phyloP scores from a whole-genome alignment of 1,284 basidiomycete genomes.

The Leccinum huronense region DNA sequence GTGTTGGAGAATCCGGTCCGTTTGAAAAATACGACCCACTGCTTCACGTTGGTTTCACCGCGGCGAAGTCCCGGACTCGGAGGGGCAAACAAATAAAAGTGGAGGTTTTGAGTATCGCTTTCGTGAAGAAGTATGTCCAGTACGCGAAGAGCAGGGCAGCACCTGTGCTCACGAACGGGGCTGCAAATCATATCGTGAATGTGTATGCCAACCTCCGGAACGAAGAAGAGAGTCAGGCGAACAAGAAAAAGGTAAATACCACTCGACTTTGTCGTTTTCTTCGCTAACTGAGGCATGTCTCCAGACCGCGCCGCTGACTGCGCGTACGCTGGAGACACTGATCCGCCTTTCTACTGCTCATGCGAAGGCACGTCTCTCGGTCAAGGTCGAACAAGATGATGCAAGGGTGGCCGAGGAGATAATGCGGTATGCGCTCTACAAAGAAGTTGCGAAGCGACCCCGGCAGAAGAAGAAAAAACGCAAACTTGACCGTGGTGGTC shows the following conservation, averaged over 20 bases:
- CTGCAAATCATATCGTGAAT: conserved; percentile 91
- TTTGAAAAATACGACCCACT: conserved; percentile 98
- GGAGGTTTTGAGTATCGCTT: conserved; percentile 90
- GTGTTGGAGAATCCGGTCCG: conserved; percentile 64
- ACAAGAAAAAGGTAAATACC: conserved; percentile 77
- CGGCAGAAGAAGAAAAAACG: conserved; percentile 70
- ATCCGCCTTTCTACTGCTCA: conserved; percentile 98
- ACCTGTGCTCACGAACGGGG: conserved; percentile 88
- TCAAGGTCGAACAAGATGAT: conserved; percentile 83
- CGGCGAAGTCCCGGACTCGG: conserved; percentile 54
- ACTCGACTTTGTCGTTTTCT: conserved; percentile 5
- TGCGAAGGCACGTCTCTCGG: conserved; percentile 90
- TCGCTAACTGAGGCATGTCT: conserved; percentile 14
- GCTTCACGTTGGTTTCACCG: conserved; percentile 80
- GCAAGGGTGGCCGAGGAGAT: conserved; percentile 93
- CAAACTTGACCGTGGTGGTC: conserved; percentile 66
- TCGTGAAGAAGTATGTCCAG: conserved; percentile 99
- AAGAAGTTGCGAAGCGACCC: conserved; percentile 87
- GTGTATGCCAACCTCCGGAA: conserved; percentile 93
- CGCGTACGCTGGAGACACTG: conserved; percentile 97
- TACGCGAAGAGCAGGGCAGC: conserved; percentile 90
- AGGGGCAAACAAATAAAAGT: conserved; percentile 63
- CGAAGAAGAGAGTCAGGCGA: conserved; percentile 82
- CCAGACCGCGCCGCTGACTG: conserved; percentile 95
- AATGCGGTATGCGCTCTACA: conserved; percentile 96